These are phyloP conservation scores for Kluyveromyces sp. DNA, from an alignment of 1,139 yeast species.

Conservation along the genomic window DNA sequence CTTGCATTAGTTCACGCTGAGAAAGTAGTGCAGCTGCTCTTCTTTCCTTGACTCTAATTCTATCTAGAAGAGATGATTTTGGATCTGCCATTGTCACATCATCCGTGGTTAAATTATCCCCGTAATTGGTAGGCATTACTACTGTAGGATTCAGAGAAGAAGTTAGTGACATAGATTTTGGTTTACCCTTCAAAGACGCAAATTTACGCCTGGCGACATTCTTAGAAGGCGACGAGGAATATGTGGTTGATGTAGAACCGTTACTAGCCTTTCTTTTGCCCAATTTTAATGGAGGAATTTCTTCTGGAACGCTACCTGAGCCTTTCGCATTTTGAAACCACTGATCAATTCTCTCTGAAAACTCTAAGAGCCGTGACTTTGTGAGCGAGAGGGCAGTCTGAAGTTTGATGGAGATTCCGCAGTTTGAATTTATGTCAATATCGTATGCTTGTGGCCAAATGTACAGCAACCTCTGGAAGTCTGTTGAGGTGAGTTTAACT, in stretches of 20 bases:
- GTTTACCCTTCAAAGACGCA: slow-evolving; percentile 2
- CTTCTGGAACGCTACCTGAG: slow-evolving; percentile 10
- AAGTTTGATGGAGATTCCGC: slow-evolving; percentile 18
- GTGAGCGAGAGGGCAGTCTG: slow-evolving; percentile 16
- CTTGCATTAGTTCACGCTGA: slow-evolving; percentile 32
- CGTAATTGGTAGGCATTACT: too few relatives aligned
- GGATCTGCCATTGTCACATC: not conserved
- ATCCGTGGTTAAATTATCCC: too few relatives aligned
- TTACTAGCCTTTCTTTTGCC: slow-evolving; percentile 19
- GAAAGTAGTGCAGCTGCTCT: slow-evolving; percentile 21
- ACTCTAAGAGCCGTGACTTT: slow-evolving; percentile 23
- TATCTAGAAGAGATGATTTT: slow-evolving; percentile 15
- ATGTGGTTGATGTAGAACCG: not conserved
- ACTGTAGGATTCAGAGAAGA: too few relatives aligned
- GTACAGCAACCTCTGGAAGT: slow-evolving; percentile 16
- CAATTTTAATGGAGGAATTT: slow-evolving; percentile 18
- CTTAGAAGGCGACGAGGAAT: not conserved
- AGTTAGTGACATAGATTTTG: not conserved
- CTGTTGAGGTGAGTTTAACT: slow-evolving; percentile 15
- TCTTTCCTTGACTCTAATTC: slow-evolving; percentile 25
- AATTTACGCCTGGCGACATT: not conserved
- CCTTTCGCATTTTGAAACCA: slow-evolving; percentile 14
- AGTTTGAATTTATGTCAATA: slow-evolving; percentile 16
- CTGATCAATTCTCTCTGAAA: slow-evolving; percentile 17
- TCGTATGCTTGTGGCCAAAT: slow-evolving; percentile 25